phyloP scores from a whole-genome alignment of 257 asterid genomes.

The Dorcoceras hygrometricum region DNA sequence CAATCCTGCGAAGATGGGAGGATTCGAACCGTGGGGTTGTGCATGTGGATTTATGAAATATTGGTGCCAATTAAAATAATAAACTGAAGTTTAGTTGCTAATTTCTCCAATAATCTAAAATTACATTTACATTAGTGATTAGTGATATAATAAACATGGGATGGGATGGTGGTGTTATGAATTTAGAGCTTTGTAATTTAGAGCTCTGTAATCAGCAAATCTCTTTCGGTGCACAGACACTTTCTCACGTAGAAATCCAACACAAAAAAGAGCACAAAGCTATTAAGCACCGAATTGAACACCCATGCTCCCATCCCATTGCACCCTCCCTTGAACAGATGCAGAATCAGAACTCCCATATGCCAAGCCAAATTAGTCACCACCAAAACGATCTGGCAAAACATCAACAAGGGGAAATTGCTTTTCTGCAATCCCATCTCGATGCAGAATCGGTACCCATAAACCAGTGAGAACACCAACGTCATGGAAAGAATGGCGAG shows the following conservation, averaged over 20 bases:
- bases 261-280: conserved; percentile 35
- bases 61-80: no score
- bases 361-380: conserved; percentile 46
- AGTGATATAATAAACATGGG: no score
- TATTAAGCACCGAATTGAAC: conserved; percentile 53
- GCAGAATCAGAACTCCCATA: conserved; percentile 50
- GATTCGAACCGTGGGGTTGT: no score
- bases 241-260: conserved; percentile 42
- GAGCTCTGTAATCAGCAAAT: background rate
- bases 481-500: conserved; percentile 56
- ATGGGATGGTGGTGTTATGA: no score
- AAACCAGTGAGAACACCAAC: conserved; percentile 33
- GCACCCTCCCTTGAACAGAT: conserved; percentile 72
- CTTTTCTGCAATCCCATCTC: conserved; percentile 40
- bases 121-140: no score
- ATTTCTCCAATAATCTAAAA: no score
- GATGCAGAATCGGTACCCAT: conserved; percentile 46
- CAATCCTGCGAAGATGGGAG: no score
- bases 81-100: no score
- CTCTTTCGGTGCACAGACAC: conserved; percentile 18
- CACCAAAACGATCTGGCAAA: conserved; percentile 45
- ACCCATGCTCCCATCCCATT: conserved; percentile 90
- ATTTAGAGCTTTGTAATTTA: background rate
- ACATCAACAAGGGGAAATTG: conserved; percentile 36
- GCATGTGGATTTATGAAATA: no score